Percentiles rank a stretch among this genome's conserved stretches.
Conservation (phyloP, 352 stramenopile species). For the Phytophthora foliorum region DNA sequence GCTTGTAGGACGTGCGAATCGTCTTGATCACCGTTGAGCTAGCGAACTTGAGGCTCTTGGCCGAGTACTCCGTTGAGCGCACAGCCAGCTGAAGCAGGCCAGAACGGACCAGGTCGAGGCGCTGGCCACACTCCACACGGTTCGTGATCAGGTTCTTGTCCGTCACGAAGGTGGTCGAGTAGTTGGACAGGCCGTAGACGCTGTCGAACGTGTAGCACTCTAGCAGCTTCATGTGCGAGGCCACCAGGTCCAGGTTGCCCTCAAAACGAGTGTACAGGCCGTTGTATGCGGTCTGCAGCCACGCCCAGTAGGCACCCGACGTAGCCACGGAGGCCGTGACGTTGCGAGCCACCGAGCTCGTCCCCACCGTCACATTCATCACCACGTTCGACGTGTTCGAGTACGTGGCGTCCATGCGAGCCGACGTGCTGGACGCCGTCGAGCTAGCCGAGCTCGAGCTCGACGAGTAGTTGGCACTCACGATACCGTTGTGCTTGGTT, state of each 20-base stretch:
- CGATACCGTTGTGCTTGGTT: slow-evolving; percentile 64
- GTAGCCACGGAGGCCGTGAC: slow-evolving; percentile 57
- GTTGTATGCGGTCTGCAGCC: slow-evolving; percentile 67
- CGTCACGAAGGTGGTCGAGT: slow-evolving; percentile 57
- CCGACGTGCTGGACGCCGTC: slow-evolving; percentile 27
- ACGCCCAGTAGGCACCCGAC: slow-evolving; percentile 70
- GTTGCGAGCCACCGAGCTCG: slow-evolving; percentile 45
- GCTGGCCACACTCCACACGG: slow-evolving; percentile 57
- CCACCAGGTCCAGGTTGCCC: slow-evolving; percentile 67
- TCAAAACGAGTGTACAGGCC: slow-evolving; percentile 65
- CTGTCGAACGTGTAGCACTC: slow-evolving; percentile 71
- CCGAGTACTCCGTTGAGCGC: slow-evolving; percentile 51
- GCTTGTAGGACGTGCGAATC: slow-evolving; percentile 50
- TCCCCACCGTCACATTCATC: slow-evolving; percentile 57
- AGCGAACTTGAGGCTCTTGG: slow-evolving; percentile 56
- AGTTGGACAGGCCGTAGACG: slow-evolving; percentile 59
- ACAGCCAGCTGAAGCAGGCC: slow-evolving; percentile 60
- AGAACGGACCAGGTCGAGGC: slow-evolving; percentile 56
- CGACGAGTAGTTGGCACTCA: slow-evolving; percentile 53
- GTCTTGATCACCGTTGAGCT: slow-evolving; percentile 52
- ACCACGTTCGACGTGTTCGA: slow-evolving; percentile 46
- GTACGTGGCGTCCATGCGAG: slow-evolving; percentile 42
- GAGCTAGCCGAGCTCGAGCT: slow-evolving; percentile 40
- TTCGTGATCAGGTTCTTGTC: slow-evolving; percentile 64
- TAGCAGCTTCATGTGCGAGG: slow-evolving; percentile 68